phyloP scores from a whole-genome alignment of 768 basidiomycete genomes.

The Cyclocybe cylindracea region DNA sequence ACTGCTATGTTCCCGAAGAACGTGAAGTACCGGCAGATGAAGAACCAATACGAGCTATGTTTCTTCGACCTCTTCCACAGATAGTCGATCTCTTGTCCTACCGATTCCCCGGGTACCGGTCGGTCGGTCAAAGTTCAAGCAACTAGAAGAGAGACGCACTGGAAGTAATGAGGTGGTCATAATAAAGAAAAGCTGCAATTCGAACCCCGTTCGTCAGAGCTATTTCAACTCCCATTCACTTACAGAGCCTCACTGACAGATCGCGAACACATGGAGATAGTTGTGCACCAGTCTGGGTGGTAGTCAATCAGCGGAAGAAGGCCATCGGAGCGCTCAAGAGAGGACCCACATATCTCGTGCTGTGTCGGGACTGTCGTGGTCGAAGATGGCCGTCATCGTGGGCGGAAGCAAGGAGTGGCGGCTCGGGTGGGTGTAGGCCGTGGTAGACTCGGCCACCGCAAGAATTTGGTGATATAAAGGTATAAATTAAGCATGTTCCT shows the following conservation, averaged over 20 bases:
- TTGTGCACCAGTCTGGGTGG: conserved; percentile 24
- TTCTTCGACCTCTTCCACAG: conserved; percentile 46
- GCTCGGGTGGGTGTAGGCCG: no score
- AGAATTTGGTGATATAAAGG: no score
- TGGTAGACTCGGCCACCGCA: no score
- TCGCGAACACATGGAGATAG: conserved; percentile 31
- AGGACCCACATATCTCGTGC: conserved; percentile 15
- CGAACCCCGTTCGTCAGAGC: not conserved
- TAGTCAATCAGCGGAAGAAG: not conserved
- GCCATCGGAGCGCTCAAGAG: not conserved
- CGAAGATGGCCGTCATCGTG: conserved; percentile 8
- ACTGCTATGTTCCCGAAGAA: conserved; percentile 39
- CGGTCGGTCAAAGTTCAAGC: not conserved
- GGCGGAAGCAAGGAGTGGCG: not conserved
- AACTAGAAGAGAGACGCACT: conserved; percentile 20
- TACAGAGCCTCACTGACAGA: conserved; percentile 25
- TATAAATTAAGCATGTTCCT: no score
- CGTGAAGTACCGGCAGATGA: conserved; percentile 50
- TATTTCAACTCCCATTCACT: no score
- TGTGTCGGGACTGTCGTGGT: conserved; percentile 10
- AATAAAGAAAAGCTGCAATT: conserved; percentile 35
- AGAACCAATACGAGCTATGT: conserved; percentile 43
- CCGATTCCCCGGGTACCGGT: not conserved
- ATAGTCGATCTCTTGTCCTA: conserved; percentile 40
- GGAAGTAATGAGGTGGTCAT: conserved; percentile 39